Conservation (phyloP, 2,329 filamentous ascomycete species). For the Alternaria sp. region DNA sequence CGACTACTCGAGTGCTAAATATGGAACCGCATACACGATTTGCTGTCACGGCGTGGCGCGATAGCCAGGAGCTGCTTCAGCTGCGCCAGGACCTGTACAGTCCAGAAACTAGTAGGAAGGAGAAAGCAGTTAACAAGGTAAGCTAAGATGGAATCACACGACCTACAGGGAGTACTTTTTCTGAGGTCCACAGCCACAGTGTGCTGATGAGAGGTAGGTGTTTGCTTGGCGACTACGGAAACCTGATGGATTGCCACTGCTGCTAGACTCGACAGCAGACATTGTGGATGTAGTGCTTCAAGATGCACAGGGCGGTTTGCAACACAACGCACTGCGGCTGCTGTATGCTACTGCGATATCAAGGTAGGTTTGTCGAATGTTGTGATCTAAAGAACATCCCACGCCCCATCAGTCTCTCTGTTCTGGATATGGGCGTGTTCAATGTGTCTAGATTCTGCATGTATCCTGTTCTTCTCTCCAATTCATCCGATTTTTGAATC, state of each 20-base stretch:
- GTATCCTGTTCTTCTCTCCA: background rate
- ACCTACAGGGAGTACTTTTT: background rate
- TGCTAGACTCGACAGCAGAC: conserved; percentile 80
- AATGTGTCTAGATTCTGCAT: background rate
- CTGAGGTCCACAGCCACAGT: background rate
- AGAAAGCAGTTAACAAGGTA: conserved; percentile 52
- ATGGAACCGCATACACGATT: conserved; percentile 26
- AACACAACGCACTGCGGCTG: conserved; percentile 69
- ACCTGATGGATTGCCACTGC: conserved; percentile 67
- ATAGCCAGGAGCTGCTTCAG: conserved; percentile 69
- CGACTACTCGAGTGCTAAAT: conserved; percentile 1
- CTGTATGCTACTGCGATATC: conserved; percentile 79
- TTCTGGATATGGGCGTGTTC: background rate
- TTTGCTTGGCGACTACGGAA: conserved; percentile 45
- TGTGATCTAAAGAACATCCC: background rate
- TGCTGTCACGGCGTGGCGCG: conserved; percentile 62
- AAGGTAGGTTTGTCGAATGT: conserved; percentile 57
- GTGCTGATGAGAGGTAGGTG: conserved; percentile 39
- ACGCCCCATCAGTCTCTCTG: background rate
- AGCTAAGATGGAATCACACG: conserved; percentile 17
- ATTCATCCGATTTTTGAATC: background rate
- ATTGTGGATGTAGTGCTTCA: conserved; percentile 73
- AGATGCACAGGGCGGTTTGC: conserved; percentile 61
- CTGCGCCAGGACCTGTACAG: conserved; percentile 73
- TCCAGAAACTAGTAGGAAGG: conserved; percentile 35